phyloP scores from a whole-genome alignment of 2,329 filamentous ascomycete genomes.

The Ophiostoma quercus region DNA sequence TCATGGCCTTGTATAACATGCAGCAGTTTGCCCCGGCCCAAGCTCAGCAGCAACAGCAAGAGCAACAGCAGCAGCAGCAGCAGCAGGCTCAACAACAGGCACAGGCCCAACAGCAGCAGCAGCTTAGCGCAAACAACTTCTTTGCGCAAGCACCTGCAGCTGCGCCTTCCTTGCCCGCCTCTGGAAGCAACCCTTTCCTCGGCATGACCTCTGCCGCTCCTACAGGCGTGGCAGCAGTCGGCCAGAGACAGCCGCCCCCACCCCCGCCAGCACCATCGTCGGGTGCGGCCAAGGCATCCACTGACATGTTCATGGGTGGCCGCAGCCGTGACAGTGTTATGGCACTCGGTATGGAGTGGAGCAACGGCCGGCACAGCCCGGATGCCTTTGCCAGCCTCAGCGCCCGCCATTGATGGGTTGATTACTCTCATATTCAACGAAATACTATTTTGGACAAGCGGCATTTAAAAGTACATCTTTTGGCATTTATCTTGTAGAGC shows the following conservation, averaged over 20 bases:
- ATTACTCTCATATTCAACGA: background rate
- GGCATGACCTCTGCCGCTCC: slow-evolving; percentile 9
- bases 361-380: slow-evolving; percentile 68
- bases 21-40: slow-evolving; percentile 47
- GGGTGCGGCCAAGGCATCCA: slow-evolving; percentile 26
- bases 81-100: slow-evolving; percentile 23
- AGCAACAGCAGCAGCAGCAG: slow-evolving; percentile 23
- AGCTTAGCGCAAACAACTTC: background rate
- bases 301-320: slow-evolving; percentile 34
- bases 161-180: background rate
- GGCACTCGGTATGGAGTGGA: slow-evolving; percentile 59
- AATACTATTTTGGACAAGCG: background rate
- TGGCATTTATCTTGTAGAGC: background rate
- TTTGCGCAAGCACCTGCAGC: background rate
- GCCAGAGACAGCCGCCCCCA: slow-evolving; percentile 23
- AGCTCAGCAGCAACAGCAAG: slow-evolving; percentile 26
- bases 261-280: slow-evolving; percentile 26
- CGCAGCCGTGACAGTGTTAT: slow-evolving; percentile 69
- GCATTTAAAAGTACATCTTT: slow-evolving; percentile 15
- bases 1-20: slow-evolving; percentile 69
- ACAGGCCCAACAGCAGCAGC: slow-evolving; percentile 15
- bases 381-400: slow-evolving; percentile 75
- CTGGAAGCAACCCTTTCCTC: slow-evolving; percentile 6
- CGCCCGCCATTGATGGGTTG: slow-evolving; percentile 46
- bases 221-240: background rate